Percentiles rank a stretch among this genome's conserved stretches.
phyloP scores from a whole-genome alignment of 495 filamentous ascomycete species.

The Aspergillus biplanus region DNA sequence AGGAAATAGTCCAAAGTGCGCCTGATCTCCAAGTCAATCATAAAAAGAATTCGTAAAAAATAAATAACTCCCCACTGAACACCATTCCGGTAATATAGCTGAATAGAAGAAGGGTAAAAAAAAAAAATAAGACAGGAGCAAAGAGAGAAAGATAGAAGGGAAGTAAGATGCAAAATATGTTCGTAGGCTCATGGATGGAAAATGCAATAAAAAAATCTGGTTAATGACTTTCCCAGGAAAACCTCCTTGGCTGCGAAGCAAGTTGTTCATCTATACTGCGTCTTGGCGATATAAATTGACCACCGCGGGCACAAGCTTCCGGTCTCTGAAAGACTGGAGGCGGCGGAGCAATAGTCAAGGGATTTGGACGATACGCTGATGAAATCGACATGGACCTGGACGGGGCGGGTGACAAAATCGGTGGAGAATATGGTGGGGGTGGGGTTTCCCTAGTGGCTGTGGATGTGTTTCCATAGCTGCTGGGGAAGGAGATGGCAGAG shows the following conservation, averaged over 20 bases:
- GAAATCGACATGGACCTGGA: conserved; percentile 44
- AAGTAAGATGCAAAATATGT: too few species aligned
- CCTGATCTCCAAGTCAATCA: too few species aligned
- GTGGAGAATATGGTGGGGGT: conserved; percentile 49
- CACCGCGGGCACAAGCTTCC: conserved; percentile 14
- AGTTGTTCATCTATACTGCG: conserved; percentile 24
- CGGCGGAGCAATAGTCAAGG: conserved; percentile 32
- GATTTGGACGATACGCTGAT: conserved; percentile 25
- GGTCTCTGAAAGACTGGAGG: conserved; percentile 30
- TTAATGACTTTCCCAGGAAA: conserved; percentile 41
- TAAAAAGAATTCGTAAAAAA: too few species aligned
- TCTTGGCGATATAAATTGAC: conserved; percentile 5
- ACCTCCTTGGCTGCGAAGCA: conserved; percentile 28
- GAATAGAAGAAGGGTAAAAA: too few species aligned
- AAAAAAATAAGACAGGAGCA: too few species aligned
- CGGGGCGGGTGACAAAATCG: conserved; percentile 30
- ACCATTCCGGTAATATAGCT: too few species aligned
- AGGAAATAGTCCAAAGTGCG: too few species aligned
- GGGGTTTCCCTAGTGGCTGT: conserved; percentile 52
- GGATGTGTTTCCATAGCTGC: conserved; percentile 53
- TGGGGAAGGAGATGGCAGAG: conserved; percentile 49
- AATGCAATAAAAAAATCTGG: too few species aligned
- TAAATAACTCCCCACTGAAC: too few species aligned
- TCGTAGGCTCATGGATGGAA: too few species aligned
- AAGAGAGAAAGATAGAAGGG: too few species aligned